A percentile compares a stretch with the other conserved stretches of the same genome.
phyloP scores from a whole-genome alignment of 108 stramenopile genomes.

The Fragilaria crotonensis region DNA sequence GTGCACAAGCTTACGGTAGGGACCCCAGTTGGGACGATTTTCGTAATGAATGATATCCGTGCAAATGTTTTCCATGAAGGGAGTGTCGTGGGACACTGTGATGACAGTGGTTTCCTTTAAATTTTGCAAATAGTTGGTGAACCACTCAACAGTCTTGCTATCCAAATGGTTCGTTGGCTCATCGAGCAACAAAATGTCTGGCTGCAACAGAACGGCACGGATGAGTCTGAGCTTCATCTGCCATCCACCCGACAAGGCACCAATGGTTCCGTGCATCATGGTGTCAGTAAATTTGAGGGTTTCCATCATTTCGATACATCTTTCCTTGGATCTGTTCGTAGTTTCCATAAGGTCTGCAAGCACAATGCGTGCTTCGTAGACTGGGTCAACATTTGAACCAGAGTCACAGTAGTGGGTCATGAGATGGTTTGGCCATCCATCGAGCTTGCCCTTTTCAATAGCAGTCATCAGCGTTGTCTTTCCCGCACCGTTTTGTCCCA shows the following conservation, averaged over 20 bases:
- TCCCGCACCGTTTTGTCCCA: constrained; percentile 95
- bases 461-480: constrained; percentile 98
- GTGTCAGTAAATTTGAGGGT: constrained; percentile 80
- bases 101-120: constrained; percentile 85
- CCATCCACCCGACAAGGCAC: constrained; percentile 95
- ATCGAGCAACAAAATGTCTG: constrained; percentile 64
- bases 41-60: constrained; percentile 97
- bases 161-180: constrained; percentile 79
- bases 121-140: constrained; percentile 65
- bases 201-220: constrained; percentile 69
- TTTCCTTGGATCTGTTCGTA: constrained; percentile 54
- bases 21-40: constrained; percentile 76
- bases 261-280: constrained; percentile 86
- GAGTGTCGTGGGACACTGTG: constrained; percentile 90
- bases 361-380: constrained; percentile 69
- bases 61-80: constrained; percentile 87
- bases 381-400: constrained; percentile 88
- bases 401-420: constrained; percentile 93
- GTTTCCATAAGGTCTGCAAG: constrained; percentile 39
- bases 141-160: constrained; percentile 79
- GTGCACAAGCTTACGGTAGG: constrained; percentile 87
- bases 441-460: constrained; percentile 93
- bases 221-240: constrained; percentile 91
- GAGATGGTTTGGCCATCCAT: constrained; percentile 90
- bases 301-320: constrained; percentile 63